Percentiles rank a stretch among this genome's conserved stretches.
These are phyloP conservation scores for Neofusicoccum kwambonambiense DNA, from an alignment of 2,329 filamentous ascomycete species.

Conservation along the genomic window DNA sequence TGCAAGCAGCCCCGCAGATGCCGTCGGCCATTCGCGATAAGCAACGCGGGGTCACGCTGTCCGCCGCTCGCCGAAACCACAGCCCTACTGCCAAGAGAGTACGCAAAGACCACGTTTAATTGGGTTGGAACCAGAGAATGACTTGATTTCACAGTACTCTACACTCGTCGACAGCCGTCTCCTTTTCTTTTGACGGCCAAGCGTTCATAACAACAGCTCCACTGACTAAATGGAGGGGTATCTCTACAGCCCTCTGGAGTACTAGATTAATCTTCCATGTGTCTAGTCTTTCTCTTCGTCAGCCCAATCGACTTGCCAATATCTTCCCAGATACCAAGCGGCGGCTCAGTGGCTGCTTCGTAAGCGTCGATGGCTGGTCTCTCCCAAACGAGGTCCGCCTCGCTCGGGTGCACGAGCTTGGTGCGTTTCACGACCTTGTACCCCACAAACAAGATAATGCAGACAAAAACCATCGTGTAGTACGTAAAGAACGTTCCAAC, in stretches of 20 bases:
- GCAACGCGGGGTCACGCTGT: slow-evolving; percentile 9
- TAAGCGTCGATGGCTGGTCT: slow-evolving; percentile 41
- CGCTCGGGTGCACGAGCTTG: slow-evolving; percentile 50
- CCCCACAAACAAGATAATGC: slow-evolving; percentile 50
- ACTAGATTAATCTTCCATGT: background rate
- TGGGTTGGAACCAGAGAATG: background rate
- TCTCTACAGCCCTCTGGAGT: background rate
- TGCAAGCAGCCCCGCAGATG: slow-evolving; percentile 1
- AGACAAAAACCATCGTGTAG: slow-evolving; percentile 47
- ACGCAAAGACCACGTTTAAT: too few species aligned
- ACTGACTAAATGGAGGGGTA: background rate
- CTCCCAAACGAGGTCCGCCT: slow-evolving; percentile 49
- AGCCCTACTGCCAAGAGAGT: background rate
- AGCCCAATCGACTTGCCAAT: slow-evolving; percentile 35
- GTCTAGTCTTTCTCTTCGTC: slow-evolving; percentile 18
- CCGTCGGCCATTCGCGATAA: slow-evolving; percentile 2
- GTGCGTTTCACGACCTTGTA: slow-evolving; percentile 67
- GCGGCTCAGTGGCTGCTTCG: slow-evolving; percentile 35
- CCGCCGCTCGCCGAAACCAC: background rate
- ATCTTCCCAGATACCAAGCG: slow-evolving; percentile 38
- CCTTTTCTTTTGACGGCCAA: background rate
- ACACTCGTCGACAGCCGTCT: background rate
- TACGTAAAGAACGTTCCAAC: slow-evolving; percentile 54
- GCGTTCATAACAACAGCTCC: background rate
- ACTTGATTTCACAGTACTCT: background rate